A percentile compares a stretch with the other conserved stretches of the same genome.
Conservation (phyloP, 1,139 yeast species). For the Protomyces arabidopsidicola region DNA sequence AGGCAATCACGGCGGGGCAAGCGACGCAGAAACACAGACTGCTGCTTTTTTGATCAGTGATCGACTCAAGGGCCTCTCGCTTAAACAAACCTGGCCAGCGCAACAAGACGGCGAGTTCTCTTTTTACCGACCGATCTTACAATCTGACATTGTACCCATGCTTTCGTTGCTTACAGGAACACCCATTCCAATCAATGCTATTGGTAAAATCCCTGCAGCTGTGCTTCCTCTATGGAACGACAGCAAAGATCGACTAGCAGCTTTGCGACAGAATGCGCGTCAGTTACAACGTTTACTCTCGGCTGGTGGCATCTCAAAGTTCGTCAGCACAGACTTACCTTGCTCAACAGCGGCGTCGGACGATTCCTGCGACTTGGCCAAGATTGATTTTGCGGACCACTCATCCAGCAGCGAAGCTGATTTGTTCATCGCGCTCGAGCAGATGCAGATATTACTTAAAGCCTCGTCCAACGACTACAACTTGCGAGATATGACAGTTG, state of each 20-base stretch:
- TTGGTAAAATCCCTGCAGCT: slow-evolving; percentile 65
- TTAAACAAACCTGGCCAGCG: slow-evolving; percentile 30
- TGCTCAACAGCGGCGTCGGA: not conserved
- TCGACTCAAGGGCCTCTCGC: slow-evolving; percentile 43
- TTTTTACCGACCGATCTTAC: slow-evolving; percentile 59
- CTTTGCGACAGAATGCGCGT: slow-evolving; percentile 56
- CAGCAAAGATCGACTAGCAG: slow-evolving; percentile 39
- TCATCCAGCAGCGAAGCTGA: not conserved
- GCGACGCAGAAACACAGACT: slow-evolving; percentile 84
- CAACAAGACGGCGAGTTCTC: slow-evolving; percentile 37
- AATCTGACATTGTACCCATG: slow-evolving; percentile 86
- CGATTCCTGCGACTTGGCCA: not conserved
- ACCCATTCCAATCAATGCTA: slow-evolving; percentile 79
- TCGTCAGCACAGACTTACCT: not conserved
- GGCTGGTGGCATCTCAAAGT: slow-evolving; percentile 37
- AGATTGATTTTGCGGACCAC: not conserved
- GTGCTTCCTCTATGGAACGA: slow-evolving; percentile 38
- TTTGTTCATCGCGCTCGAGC: not conserved
- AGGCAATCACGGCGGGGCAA: slow-evolving; percentile 96
- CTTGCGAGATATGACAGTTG: slow-evolving; percentile 49
- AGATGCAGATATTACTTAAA: slow-evolving; percentile 52
- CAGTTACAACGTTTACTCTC: slow-evolving; percentile 46
- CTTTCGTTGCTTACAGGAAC: slow-evolving; percentile 65
- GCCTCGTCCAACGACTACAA: slow-evolving; percentile 72
- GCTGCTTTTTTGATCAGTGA: slow-evolving; percentile 68